phyloP scores from a whole-genome alignment of 768 basidiomycete genomes.

The Termitomyces sp. region DNA sequence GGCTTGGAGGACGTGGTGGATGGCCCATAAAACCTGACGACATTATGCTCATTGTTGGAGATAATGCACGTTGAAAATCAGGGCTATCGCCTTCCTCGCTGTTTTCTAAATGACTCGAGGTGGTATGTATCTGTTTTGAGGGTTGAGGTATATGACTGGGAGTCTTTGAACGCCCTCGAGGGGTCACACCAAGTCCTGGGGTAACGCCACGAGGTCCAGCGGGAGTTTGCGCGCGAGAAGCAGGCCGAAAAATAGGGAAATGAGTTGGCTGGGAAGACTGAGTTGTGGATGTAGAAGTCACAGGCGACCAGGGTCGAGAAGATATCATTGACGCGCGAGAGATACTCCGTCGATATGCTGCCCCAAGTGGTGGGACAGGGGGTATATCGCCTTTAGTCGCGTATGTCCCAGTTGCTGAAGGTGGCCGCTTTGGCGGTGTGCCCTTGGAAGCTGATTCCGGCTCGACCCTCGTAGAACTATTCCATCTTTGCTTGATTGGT shows the following conservation, averaged over 20 bases:
- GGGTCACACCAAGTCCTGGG: conserved; percentile 36
- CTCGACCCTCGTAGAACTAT: conserved; percentile 75
- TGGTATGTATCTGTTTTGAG: conserved; percentile 35
- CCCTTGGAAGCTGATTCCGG: conserved; percentile 46
- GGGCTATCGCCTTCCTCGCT: conserved; percentile 34
- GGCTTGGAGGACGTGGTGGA: conserved; percentile 71
- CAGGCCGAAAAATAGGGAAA: conserved; percentile 36
- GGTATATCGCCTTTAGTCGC: conserved; percentile 30
- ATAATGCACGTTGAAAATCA: conserved; percentile 56
- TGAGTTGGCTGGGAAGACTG: conserved; percentile 43
- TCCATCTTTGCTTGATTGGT: conserved; percentile 58
- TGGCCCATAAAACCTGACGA: conserved; percentile 37
- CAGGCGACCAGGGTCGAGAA: conserved; percentile 76
- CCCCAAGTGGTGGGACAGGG: conserved; percentile 41
- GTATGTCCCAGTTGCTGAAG: conserved; percentile 40
- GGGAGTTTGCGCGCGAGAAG: conserved; percentile 62
- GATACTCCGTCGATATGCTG: conserved; percentile 56
- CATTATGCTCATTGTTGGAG: conserved; percentile 46
- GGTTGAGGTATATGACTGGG: conserved; percentile 78
- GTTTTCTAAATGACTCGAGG: conserved; percentile 13
- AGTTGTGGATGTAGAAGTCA: conserved; percentile 67
- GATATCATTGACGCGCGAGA: conserved; percentile 75
- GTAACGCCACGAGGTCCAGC: conserved; percentile 26
- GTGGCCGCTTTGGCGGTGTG: conserved; percentile 46
- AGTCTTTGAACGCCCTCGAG: conserved; percentile 71